Evolutionary conservation across 176 grass and related monocot species (phyloP).

Genomic region (Pontederia crassipes): DNA sequence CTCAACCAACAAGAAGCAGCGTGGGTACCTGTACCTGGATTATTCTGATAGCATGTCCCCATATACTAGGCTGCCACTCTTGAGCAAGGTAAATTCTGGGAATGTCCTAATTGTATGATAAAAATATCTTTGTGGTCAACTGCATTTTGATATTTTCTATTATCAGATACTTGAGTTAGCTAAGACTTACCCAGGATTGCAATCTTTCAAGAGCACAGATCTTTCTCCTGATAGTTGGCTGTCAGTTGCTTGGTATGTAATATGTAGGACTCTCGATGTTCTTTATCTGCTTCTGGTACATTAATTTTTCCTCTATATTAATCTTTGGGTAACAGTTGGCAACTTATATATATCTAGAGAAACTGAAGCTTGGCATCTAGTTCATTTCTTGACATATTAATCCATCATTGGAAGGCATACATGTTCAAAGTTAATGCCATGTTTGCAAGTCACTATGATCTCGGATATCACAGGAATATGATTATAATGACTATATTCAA

Average conservation of each 20-base stretch:
- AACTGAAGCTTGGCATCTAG: background rate
- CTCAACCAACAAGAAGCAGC: slow-evolving; percentile 30
- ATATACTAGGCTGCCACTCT: slow-evolving; percentile 62
- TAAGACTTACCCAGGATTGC: slow-evolving; percentile 53
- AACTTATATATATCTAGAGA: background rate
- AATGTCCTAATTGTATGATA: background rate
- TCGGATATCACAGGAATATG: too few relatives aligned
- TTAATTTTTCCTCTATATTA: background rate
- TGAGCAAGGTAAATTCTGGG: slow-evolving; percentile 64
- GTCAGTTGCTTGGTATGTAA: slow-evolving; percentile 88
- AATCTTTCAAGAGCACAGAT: slow-evolving; percentile 47
- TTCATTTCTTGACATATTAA: too few relatives aligned
- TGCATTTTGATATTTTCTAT: background rate
- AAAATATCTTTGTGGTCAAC: background rate
- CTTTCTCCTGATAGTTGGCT: slow-evolving; percentile 89
- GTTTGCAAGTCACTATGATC: too few relatives aligned
- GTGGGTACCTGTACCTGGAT: slow-evolving; percentile 58
- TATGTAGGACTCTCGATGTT: slow-evolving; percentile 24
- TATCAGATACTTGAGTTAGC: slow-evolving; percentile 64
- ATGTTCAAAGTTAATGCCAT: too few relatives aligned
- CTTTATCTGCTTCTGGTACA: background rate
- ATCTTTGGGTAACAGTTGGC: background rate
- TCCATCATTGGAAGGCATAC: too few relatives aligned
- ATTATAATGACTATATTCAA: too few relatives aligned
- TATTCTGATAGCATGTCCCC: slow-evolving; percentile 74